Evolutionary conservation across 2,329 filamentous ascomycete genomes (phyloP), one percentile per base, ranked within the genome.

Genomic region (Penicillium aurantiogriseum): DNA sequence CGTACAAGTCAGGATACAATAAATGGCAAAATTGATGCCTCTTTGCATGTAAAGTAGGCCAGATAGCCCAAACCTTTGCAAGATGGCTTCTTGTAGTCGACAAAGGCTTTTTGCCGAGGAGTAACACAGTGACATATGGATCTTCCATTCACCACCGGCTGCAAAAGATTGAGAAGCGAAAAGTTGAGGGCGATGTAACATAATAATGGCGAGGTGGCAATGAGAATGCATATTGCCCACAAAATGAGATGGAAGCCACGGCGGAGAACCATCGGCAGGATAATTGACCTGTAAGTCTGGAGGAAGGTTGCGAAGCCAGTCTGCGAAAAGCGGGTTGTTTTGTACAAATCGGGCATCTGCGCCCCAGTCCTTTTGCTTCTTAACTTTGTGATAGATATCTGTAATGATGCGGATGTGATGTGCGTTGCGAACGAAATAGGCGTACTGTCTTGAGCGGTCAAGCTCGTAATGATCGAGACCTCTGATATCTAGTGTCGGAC

Each of bases 21-120:
- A 97, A n/a, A 97, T 91, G 6, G 91, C 91, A 69, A 96, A 97
- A 74, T 92, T 96, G 71, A 96, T 92, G 39, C 93, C 93, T 64
- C 93, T 85, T 69, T 93, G 88, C 93, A 97, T 97, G 76, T 88
- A 95, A 66, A 94, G 82, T 17, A 97, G 80, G 0, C 92, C 93
- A 17, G 84, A 84, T 59, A 96, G 79, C 3, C 92, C 91, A 72
- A 88, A 96, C 0, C 85, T 83, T 53, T 88, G 83, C 57, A 96
- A 70, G 36, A 96, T 85, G 2, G 88, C 88, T 75, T 97, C 93
- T 70, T 97, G 92, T 6, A 97, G 76, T 58, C 90, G 87, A 74
- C 92, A 97, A 50, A 97, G 82, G 40, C 84, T 85, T 74, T 94
- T 95, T 39, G 93, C 92, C 1, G 92, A 88, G 40, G 85, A 85